Evolutionary conservation across 192 early-diverging fungal genomes (phyloP).

Genomic region (Rhizophagus prolifer): DNA sequence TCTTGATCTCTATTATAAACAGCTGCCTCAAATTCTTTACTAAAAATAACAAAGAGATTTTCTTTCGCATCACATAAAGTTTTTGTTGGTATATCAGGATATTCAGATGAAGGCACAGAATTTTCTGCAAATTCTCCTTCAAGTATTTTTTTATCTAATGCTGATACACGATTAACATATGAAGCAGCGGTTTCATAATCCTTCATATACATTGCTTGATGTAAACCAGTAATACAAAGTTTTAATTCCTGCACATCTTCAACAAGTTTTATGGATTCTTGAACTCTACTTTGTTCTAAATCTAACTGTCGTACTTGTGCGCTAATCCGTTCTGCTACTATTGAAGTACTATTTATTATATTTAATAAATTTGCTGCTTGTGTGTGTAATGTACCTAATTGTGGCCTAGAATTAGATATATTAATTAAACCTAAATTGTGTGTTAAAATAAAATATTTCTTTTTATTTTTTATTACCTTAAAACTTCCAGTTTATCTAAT

Average conservation of each 20-base stretch:
- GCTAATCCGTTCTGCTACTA: constrained; percentile 79
- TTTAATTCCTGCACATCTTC: constrained; percentile 75
- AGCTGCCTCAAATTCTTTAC: constrained; percentile 79
- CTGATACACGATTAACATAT: constrained; percentile 59
- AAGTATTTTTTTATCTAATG: constrained; percentile 58
- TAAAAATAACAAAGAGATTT: constrained; percentile 68
- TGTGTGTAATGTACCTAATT: constrained; percentile 48
- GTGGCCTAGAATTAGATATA: constrained; percentile 41
- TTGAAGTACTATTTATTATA: constrained; percentile 64
- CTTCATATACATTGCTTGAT: constrained; percentile 55
- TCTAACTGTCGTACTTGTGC: constrained; percentile 84
- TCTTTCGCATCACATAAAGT: constrained; percentile 58
- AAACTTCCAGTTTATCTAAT: constrained; percentile 50
- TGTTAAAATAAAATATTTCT: not conserved
- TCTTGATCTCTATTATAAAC: constrained; percentile 65
- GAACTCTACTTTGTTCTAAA: constrained; percentile 73
- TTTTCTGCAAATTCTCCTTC: constrained; percentile 63
- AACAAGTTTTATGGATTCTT: constrained; percentile 65
- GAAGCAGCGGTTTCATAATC: constrained; percentile 74
- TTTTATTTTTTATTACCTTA: constrained; percentile 44
- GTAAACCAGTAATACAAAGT: constrained; percentile 65
- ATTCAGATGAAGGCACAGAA: constrained; percentile 53
- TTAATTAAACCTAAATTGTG: no score
- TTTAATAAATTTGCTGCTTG: constrained; percentile 49
- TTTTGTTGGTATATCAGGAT: constrained; percentile 56